A percentile compares a stretch with the other conserved stretches of the same genome.
phyloP scores from a whole-genome alignment of 495 filamentous ascomycete genomes.

The Neurospora tetraspora region DNA sequence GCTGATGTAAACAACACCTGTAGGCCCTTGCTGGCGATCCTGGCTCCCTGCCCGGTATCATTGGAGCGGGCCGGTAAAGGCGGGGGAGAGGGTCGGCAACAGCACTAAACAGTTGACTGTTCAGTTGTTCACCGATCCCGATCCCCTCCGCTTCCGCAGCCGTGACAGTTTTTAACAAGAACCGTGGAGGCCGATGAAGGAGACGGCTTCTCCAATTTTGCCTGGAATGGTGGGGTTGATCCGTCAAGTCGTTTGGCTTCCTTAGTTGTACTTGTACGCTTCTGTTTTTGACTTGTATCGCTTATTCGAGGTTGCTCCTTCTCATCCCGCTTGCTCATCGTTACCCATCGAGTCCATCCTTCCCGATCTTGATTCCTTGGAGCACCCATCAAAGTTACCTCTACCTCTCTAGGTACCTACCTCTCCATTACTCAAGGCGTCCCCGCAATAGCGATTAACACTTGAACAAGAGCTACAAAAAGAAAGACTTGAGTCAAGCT shows the following conservation, averaged over 20 bases:
- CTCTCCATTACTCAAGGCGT: not conserved
- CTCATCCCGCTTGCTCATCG: not conserved
- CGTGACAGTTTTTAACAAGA: not conserved
- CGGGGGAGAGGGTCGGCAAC: not conserved
- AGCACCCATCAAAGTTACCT: not conserved
- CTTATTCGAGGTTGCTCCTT: not conserved
- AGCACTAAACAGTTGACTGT: not conserved
- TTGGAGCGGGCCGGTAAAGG: not conserved
- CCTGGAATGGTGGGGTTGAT: not conserved
- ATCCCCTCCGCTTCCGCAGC: not conserved
- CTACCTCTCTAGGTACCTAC: not conserved
- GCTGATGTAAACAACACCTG: not conserved
- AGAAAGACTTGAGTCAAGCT: not conserved
- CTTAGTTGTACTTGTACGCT: not conserved
- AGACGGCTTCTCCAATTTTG: not conserved
- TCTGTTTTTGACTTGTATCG: not conserved
- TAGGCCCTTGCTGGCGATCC: not conserved
- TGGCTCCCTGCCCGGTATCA: not conserved
- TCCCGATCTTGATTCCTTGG: not conserved
- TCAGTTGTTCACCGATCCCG: not conserved
- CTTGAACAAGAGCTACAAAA: not conserved
- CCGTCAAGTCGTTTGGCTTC: not conserved
- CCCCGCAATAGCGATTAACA: too few species aligned
- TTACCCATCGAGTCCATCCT: not conserved
- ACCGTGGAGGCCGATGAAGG: not conserved